phyloP scores from a whole-genome alignment of 2,329 filamentous ascomycete genomes.

The Metarhizium brunneum region DNA sequence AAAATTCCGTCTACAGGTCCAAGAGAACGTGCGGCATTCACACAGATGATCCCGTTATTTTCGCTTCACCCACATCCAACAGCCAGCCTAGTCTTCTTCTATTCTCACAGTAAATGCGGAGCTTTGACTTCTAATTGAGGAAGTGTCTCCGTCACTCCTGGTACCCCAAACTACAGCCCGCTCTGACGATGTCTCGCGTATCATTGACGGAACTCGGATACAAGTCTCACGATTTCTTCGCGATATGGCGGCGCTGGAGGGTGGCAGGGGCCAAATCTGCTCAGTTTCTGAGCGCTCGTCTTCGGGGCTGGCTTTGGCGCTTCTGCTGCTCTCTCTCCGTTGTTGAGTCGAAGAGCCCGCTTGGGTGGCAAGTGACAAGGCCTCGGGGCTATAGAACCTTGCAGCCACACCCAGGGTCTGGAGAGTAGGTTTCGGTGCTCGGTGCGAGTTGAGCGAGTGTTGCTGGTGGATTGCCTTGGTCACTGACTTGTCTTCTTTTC shows the following conservation, averaged over 20 bases:
- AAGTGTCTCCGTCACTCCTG: constrained; percentile 6
- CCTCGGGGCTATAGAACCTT: constrained; percentile 8
- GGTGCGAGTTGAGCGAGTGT: constrained; percentile 4
- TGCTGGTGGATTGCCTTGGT: constrained; percentile 9
- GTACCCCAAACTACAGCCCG: neutral
- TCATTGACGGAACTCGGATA: constrained; percentile 8
- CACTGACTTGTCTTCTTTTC: constrained; percentile 3
- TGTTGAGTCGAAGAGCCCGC: neutral
- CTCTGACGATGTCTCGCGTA: constrained; percentile 5
- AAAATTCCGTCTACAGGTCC: too few species aligned
- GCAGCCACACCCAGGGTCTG: constrained; percentile 3
- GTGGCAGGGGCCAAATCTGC: constrained; percentile 6
- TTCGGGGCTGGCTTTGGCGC: neutral
- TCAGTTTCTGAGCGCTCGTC: constrained; percentile 5
- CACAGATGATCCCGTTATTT: neutral
- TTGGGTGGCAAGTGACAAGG: constrained; percentile 7
- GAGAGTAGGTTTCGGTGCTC: neutral
- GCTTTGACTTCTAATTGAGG: constrained; percentile 8
- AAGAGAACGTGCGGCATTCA: neutral
- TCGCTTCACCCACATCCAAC: neutral
- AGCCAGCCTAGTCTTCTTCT: constrained; percentile 3
- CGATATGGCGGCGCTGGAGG: neutral
- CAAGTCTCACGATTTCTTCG: constrained; percentile 1
- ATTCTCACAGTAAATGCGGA: constrained; percentile 12
- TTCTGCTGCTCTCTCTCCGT: neutral